Percentiles rank a stretch among this genome's conserved stretches.
Conservation (phyloP, 176 grass and related monocot genomes). For the Ampelocalamus luodianensis region DNA sequence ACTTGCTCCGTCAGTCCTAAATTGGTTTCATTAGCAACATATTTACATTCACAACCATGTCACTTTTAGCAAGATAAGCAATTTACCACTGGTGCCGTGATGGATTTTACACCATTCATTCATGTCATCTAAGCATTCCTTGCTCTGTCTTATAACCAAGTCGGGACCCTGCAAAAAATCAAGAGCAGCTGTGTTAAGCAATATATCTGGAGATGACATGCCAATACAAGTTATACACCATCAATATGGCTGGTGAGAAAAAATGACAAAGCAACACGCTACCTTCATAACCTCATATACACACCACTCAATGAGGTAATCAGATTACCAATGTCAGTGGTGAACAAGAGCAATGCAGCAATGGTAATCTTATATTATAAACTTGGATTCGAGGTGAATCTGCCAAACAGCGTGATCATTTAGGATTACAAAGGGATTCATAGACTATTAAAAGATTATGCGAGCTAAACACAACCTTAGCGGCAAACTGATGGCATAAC, state of each 20-base stretch:
- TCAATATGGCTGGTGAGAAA: constrained; percentile 10
- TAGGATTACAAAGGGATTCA: not conserved
- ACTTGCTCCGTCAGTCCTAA: constrained; percentile 78
- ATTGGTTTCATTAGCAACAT: constrained; percentile 33
- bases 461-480: not conserved
- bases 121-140: constrained; percentile 85
- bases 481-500: constrained; percentile 4
- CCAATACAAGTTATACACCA: constrained; percentile 29
- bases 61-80: constrained; percentile 20
- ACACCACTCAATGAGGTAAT: constrained; percentile 8
- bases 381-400: constrained; percentile 15
- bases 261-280: constrained; percentile 23
- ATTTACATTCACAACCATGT: not conserved
- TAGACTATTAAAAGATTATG: constrained; percentile 1
- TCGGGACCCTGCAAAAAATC: constrained; percentile 66
- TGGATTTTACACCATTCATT: constrained; percentile 84
- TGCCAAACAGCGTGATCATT: constrained; percentile 9
- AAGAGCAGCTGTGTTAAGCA: constrained; percentile 33
- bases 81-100: constrained; percentile 77
- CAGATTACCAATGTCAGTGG: not conserved
- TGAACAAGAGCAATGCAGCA: not conserved
- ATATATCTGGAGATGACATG: constrained; percentile 28
- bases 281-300: not conserved
- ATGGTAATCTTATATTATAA: not conserved
- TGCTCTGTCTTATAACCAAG: constrained; percentile 80